A percentile compares a stretch with the other conserved stretches of the same genome.
Evolutionary conservation across 441 rosid species (phyloP).

Genomic region (Brassica hybrid): DNA sequence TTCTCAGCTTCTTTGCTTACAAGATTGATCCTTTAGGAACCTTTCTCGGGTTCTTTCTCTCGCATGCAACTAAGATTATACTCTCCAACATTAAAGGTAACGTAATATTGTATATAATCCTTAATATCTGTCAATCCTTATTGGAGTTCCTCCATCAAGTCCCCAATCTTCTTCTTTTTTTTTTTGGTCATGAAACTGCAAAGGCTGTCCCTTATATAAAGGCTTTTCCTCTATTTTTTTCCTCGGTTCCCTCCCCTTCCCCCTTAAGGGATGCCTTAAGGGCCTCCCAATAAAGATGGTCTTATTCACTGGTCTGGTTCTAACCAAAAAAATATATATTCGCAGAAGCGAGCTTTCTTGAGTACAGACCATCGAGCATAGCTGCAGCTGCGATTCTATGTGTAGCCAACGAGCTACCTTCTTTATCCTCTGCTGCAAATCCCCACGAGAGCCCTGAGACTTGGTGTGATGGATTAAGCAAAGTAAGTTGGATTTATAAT

Average conservation of each 20-base stretch:
- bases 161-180: no score
- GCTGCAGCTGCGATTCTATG: slow-evolving; percentile 90
- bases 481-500: slow-evolving; percentile 41
- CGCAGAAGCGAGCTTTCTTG: slow-evolving; percentile 87
- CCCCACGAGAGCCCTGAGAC: slow-evolving; percentile 76
- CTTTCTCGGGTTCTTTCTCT: slow-evolving; percentile 57
- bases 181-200: no score
- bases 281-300: no score
- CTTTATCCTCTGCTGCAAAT: slow-evolving; percentile 57
- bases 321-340: slow-evolving; percentile 1
- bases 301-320: slow-evolving; percentile 15
- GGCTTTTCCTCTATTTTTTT: no score
- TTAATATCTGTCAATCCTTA: neutral
- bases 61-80: slow-evolving; percentile 74
- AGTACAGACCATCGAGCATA: slow-evolving; percentile 86
- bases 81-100: slow-evolving; percentile 84
- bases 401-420: slow-evolving; percentile 81
- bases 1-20: slow-evolving; percentile 81
- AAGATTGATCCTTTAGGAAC: slow-evolving; percentile 78
- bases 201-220: no score
- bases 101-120: neutral
- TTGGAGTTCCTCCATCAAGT: no score
- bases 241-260: no score
- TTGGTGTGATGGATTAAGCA: slow-evolving; percentile 94
- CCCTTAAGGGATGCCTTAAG: no score